Base-by-base conservation (phyloP, 208 protist species). In the Leishmania major region DNA sequence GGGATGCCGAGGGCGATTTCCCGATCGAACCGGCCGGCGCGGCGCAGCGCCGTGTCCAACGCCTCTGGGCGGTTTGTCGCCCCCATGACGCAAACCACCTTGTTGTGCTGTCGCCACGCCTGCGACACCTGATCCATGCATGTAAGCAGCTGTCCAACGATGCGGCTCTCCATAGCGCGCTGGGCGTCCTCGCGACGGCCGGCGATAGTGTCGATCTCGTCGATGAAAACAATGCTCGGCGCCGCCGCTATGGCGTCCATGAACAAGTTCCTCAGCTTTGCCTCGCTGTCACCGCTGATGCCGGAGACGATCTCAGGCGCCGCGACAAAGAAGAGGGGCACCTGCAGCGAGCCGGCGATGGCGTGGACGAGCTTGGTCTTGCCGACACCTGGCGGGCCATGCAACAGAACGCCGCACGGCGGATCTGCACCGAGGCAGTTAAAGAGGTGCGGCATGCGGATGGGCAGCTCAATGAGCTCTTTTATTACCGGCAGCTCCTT, bases 281-380 rank as follows among this genome's bases (percentile, higher is more conserved):
- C 89, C 91, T 99, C 99, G 77, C 96, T 99, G 85, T 99, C 99
- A n/a, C 99, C 99, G 62, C 98, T 99, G 81, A 99, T 99, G 69
- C 99, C 99, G 15, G 94, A 97, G 6, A 99, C 97, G 78, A 99
- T 95, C 83, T 99, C 99, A 1, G 98, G 98, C 22, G 96, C 98
- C 2, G 95, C 92, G 55, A 99, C 93, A 35, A 98, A 97, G 67
- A 99, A 98, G 55, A 99, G 97, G n/a, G 96, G 91, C 28, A 99
- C 94, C 76, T 97, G 89, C 72, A 98, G 89, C 35, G 98, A 95
- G 25, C 97, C 98, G 1, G 98, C 98, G 80, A 99, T 98, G 40
- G 98, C 98, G 85, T 98, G 91, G 3, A 99, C 98, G 3, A 99
- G 92, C 87, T 98, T 92, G 35, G 99, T 99, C 88, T 99, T 99